Base-by-base conservation (phyloP, 2,329 filamentous ascomycete genomes). In the Curvularia spicifera region DNA sequence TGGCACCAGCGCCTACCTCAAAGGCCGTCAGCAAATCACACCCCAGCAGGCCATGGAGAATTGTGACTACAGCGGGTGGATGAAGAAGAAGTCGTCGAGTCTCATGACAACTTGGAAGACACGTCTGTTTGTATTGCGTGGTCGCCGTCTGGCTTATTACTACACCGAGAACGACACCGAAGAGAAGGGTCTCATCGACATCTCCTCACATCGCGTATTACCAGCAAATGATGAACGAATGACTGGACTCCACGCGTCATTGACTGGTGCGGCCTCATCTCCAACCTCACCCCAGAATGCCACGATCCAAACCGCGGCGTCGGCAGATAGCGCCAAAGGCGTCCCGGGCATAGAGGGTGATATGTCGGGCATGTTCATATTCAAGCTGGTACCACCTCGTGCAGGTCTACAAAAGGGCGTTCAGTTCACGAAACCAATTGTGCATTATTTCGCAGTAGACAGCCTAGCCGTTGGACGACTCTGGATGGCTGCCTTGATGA, bases 401-500 rank as follows among this genome's bases (percentile, higher is more conserved):
- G 86, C 89, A 5, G 94, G 93, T 10, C 84, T 96, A 9, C 92
- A 93, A 10, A 89, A 92, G 56, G 95, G 93, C 0, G 94, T 99
- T 57, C 97, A 93, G 73, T 99, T 99, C 75, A 99, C 95, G 1
- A 97, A 97, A 76, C 95, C 95, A 4, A 95, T 93, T 8, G 91
- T 97, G 39, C 95, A 99, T 76, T 98, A 97, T 77, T 99, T 99
- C 76, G 95, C 96, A 5, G 93, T 97, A 22, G 93, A 96, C 51
- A 97, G 90, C 69, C 81, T 97, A 57, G 88, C 91, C 69, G 87
- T 95, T 72, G 95, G 95, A 15, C 88, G 95, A 12, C 81, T 96
- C 40, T 99, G 95, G 95, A 99, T 99, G 95, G 95, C 93, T 4
- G 95, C 95, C 5, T 81, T 99, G 51, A 96, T 99, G 91, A 99